phyloP scores from a whole-genome alignment of 345 rosid species.

The Noccaea caerulescens region DNA sequence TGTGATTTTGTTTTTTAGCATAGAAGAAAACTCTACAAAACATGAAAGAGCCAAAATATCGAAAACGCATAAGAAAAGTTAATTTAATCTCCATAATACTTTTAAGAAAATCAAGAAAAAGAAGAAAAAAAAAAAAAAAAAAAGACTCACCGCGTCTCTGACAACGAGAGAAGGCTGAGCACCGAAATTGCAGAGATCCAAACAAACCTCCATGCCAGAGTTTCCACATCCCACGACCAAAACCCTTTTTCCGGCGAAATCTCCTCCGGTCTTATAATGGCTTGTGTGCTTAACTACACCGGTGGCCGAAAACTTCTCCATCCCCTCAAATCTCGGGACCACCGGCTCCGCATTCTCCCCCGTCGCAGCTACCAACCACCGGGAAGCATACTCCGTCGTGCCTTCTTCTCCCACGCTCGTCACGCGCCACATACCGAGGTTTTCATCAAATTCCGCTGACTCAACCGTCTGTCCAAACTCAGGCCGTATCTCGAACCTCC shows the following conservation, averaged over 20 bases:
- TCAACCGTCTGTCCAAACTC: slow-evolving; percentile 59
- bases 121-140: slow-evolving; percentile 6
- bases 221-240: slow-evolving; percentile 97
- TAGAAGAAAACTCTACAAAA: slow-evolving; percentile 31
- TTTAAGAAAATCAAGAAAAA: slow-evolving; percentile 16
- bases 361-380: slow-evolving; percentile 88
- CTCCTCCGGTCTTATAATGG: slow-evolving; percentile 64
- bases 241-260: slow-evolving; percentile 67
- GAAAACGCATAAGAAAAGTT: slow-evolving; percentile 25
- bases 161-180: slow-evolving; percentile 86
- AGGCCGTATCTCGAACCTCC: slow-evolving; percentile 53
- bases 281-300: slow-evolving; percentile 72
- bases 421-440: slow-evolving; percentile 62
- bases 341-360: slow-evolving; percentile 94
- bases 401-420: slow-evolving; percentile 42
- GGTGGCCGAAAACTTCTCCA: slow-evolving; percentile 49
- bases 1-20: slow-evolving; percentile 34
- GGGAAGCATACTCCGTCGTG: slow-evolving; percentile 54
- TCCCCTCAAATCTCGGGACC: slow-evolving; percentile 74
- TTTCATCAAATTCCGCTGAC: slow-evolving; percentile 56
- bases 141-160: slow-evolving; percentile 71
- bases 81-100: slow-evolving; percentile 8
- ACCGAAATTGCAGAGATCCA: slow-evolving; percentile 84
- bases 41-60: slow-evolving; percentile 31
- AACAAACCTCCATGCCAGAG: slow-evolving; percentile 97